Evolutionary conservation across 1,139 yeast genomes (phyloP).

Genomic region (Saccharomycopsis crataegensis): DNA sequence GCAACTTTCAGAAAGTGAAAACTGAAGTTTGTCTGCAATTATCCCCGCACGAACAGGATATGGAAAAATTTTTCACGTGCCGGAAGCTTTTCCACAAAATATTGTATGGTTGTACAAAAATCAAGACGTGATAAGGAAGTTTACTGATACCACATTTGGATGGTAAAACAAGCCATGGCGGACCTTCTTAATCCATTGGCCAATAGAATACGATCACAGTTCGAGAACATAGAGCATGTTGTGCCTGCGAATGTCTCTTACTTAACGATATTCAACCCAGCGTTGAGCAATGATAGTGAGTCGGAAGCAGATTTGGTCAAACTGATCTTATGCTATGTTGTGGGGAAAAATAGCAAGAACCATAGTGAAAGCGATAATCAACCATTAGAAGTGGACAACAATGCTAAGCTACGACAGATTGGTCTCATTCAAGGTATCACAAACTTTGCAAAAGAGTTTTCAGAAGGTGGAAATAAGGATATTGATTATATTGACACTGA

Average conservation of each 20-base stretch:
- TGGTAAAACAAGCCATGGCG: conserved; percentile 34
- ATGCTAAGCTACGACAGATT: conserved; percentile 29
- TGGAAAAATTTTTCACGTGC: too few species aligned
- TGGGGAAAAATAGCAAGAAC: neutral
- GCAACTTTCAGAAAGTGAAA: too few species aligned
- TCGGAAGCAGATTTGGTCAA: conserved; percentile 12
- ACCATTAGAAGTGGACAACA: conserved; percentile 24
- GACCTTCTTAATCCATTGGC: conserved; percentile 35
- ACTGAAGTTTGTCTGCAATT: too few species aligned
- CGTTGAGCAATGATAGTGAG: conserved; percentile 6
- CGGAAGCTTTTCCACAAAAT: too few species aligned
- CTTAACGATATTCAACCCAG: conserved; percentile 16
- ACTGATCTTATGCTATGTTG: conserved; percentile 16
- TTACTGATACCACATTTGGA: neutral
- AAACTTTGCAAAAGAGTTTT: conserved; percentile 25
- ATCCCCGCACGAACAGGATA: too few species aligned
- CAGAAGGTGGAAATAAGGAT: conserved; percentile 13
- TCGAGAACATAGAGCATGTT: conserved; percentile 12
- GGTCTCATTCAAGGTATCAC: conserved; percentile 34
- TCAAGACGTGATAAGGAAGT: too few species aligned
- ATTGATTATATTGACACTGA: conserved; percentile 16
- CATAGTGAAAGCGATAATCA: neutral
- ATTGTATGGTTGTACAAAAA: too few species aligned
- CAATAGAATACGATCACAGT: conserved; percentile 32
- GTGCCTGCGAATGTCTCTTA: conserved; percentile 14